Base-by-base conservation (phyloP, 129 eudicot species). In the Artemisia annua region DNA sequence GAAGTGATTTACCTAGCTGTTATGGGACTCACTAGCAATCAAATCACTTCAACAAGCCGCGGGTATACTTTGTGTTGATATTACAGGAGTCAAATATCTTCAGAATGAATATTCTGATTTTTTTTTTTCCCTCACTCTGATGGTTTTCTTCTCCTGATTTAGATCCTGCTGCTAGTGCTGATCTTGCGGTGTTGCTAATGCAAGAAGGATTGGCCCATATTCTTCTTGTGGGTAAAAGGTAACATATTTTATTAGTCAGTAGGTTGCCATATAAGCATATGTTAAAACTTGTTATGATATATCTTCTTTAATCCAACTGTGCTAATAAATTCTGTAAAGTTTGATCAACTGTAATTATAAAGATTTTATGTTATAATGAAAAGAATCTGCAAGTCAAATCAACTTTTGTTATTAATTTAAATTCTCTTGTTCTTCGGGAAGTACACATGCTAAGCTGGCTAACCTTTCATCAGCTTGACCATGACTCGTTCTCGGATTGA, bases 81-180 rank as follows among this genome's bases (percentile, higher is more conserved):
- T 58, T 48, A 67, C 18, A 69, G 16, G 22, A 9, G 0, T 71
- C 74, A 32, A 18, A 39, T 0, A 11, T 30, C 28, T 15, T 56
- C 2, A 35, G 7, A 35, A 35, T 35, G 44, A 6, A 6, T 35
- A 11, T 46, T 71, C 3, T 71, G 3, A 54, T 70, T 54, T 61
- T n/a, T 19, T 52, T 43, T 50, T 55, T 63, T 20, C 1, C 1
- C 1, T 81, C 5, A 78, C 35, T 70, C 75, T 73, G 60, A 49
- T 54, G 70, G 16, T 44, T 67, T 44, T 43, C n/a, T 43, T 81
- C 20, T 58, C 17, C 59, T 69, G 79, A 76, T 68, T 60, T 81
- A 93, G 98, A 94, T 81, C 96, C 99, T 69, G 54, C 89, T 69
- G 99, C 91, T 39, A 84, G 99, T 75, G 99, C 99, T 73, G 99